Evolutionary conservation across 2,329 filamentous ascomycete genomes (phyloP), one percentile per base, ranked within the genome.

Genomic region (Sporothrix dimorphospora): DNA sequence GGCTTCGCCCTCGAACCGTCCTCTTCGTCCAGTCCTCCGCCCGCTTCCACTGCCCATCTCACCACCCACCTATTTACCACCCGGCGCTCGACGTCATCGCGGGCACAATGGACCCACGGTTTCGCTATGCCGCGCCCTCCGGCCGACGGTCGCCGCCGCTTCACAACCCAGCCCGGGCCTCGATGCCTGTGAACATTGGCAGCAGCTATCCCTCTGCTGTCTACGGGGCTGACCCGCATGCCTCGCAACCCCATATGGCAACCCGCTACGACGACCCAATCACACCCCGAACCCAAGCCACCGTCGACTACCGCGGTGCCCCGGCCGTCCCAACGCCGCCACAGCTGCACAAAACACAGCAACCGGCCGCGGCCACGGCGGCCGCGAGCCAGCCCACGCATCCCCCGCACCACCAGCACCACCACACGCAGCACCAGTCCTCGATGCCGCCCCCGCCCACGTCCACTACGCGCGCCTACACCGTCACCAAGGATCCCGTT

Each of bases 401-500:
- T 12, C 51, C 55, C 19, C 4, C 40, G 7, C 72, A 70, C 19
- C 55, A 59, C 3, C 73, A 71, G 24, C 70, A 63, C n/a, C 55
- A 65, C 14, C 73, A 71, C 34, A 63, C 53, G 21, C 70, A 67
- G 45, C 72, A 73, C 47, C 45, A 63, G 78, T 78, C 71, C 80
- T 76, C 73, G 77, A 78, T 68, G 80, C 76, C 53, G 75, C 81
- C 30, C 21, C 67, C 24, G 9, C 55, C 65, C 16, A 57, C 21
- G 16, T 81, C 86, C 51, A 85, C 83, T 11, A 85, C 86, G 21
- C 73, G 73, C 66, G 86, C 87, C 12, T 90, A 90, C 76, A 85
- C 86, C 69, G 83, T 88, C 70, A 83, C 83, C 71, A 84, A 86
- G 65, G 88, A 90, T 57, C 82, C 85, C 47, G 77, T 85, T 24